phyloP scores from a whole-genome alignment of 179 eudicot species.

The Nepenthes alata region DNA sequence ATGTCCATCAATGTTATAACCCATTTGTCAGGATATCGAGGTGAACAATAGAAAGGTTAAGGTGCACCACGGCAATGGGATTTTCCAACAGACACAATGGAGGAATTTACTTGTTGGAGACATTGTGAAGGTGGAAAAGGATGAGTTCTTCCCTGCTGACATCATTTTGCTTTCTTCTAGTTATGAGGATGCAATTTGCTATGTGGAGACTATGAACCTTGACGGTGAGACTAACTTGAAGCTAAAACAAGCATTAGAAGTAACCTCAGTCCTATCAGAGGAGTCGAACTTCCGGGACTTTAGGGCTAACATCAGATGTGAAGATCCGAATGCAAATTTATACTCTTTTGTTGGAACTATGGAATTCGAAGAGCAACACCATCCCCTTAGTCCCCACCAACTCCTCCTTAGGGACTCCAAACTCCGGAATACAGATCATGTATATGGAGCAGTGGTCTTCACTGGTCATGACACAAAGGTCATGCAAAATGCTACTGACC shows the following conservation, averaged over 20 bases:
- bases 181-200: slow-evolving; percentile 78
- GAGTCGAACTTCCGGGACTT: slow-evolving; percentile 44
- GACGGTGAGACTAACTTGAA: slow-evolving; percentile 95
- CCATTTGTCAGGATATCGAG: slow-evolving; percentile 55
- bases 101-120: slow-evolving; percentile 67
- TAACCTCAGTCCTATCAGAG: slow-evolving; percentile 51
- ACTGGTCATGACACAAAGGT: slow-evolving; percentile 90
- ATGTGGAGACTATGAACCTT: slow-evolving; percentile 94
- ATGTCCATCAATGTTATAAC: too few relatives aligned
- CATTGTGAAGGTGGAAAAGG: slow-evolving; percentile 71
- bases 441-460: slow-evolving; percentile 72
- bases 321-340: slow-evolving; percentile 87
- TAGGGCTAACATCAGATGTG: slow-evolving; percentile 62
- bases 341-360: slow-evolving; percentile 73
- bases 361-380: slow-evolving; percentile 51
- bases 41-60: slow-evolving; percentile 61
- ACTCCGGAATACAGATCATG: slow-evolving; percentile 69
- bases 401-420: slow-evolving; percentile 81
- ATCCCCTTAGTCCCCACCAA: slow-evolving; percentile 75
- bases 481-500: slow-evolving; percentile 69
- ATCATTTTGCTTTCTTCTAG: slow-evolving; percentile 73
- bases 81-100: slow-evolving; percentile 49
- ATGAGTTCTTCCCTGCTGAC: slow-evolving; percentile 88
- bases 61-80: slow-evolving; percentile 50
- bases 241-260: slow-evolving; percentile 71